Conservation (phyloP, 306 rosid genomes). For the Vigna nakashimae region DNA sequence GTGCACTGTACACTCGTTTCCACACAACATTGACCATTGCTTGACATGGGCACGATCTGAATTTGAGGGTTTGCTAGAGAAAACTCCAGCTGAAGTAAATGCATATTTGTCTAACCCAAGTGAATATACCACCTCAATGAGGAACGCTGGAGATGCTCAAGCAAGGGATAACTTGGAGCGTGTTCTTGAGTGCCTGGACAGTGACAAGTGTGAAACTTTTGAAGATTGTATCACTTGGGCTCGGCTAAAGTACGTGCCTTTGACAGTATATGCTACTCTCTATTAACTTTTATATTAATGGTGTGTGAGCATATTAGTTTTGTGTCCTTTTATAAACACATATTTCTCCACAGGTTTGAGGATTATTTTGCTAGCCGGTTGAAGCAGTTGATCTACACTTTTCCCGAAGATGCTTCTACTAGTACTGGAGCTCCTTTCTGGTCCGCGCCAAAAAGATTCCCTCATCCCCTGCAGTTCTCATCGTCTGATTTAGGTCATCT, state of each 20-base stretch:
- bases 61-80: conserved; percentile 89
- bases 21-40: conserved; percentile 93
- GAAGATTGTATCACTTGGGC: conserved; percentile 88
- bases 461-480: conserved; percentile 77
- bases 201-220: conserved; percentile 73
- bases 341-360: conserved; percentile 71
- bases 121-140: conserved; percentile 73
- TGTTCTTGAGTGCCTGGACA: conserved; percentile 77
- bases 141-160: conserved; percentile 84
- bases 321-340: background rate
- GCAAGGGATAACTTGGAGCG: conserved; percentile 89
- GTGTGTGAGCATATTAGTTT: background rate
- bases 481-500: conserved; percentile 66
- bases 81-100: conserved; percentile 89
- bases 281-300: background rate
- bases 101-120: conserved; percentile 72
- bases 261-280: background rate
- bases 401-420: conserved; percentile 87
- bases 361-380: conserved; percentile 80
- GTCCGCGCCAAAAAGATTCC: conserved; percentile 95
- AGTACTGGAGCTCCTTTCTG: conserved; percentile 88
- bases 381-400: conserved; percentile 85
- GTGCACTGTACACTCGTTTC: conserved; percentile 95
- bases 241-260: conserved; percentile 68
- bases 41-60: conserved; percentile 97